Conservation (phyloP, 257 asterid species). For the Solanum peruvianum region DNA sequence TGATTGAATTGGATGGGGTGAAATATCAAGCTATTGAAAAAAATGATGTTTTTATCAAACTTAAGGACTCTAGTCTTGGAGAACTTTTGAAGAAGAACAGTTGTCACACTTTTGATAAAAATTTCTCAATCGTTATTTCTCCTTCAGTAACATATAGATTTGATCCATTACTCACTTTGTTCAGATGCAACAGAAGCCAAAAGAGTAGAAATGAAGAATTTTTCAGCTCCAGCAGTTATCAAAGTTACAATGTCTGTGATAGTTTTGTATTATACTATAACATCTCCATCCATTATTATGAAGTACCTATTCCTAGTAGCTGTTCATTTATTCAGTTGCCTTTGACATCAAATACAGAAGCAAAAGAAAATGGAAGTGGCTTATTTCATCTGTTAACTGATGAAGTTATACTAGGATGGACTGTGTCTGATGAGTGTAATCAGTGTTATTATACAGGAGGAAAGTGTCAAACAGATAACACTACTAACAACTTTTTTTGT, state of each 20-base stretch:
- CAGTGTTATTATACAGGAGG: background rate
- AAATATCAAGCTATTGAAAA: background rate
- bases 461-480: background rate
- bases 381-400: background rate
- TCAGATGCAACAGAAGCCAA: background rate
- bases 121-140: background rate
- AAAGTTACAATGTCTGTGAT: background rate
- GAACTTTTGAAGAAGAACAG: background rate
- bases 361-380: background rate
- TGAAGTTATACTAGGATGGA: background rate
- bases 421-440: background rate
- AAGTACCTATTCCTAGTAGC: background rate
- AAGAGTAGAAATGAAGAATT: background rate
- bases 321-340: background rate
- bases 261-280: background rate
- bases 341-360: background rate
- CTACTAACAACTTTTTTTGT: background rate
- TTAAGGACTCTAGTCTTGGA: background rate
- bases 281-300: background rate
- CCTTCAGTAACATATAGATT: background rate
- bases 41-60: rapidly evolving
- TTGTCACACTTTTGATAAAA: background rate
- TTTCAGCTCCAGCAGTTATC: background rate
- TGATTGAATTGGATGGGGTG: background rate
- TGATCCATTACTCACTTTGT: background rate